Conservation (phyloP, 495 filamentous ascomycete species). For the Cryomyces minteri region DNA sequence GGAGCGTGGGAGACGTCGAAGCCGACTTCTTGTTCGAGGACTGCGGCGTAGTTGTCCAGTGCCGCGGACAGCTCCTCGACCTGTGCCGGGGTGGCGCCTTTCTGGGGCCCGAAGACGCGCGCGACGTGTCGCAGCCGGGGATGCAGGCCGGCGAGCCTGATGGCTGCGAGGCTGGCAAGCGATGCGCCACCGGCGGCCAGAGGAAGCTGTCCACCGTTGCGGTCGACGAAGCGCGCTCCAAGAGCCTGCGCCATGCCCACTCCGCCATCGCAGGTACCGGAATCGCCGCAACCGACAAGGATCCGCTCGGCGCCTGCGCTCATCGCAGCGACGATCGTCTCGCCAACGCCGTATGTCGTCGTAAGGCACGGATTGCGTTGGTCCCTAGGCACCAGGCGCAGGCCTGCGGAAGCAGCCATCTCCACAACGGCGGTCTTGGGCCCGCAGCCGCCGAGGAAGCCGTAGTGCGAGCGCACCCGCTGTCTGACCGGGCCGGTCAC, state of each 20-base stretch:
- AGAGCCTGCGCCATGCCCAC: constrained; percentile 4
- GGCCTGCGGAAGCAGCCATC: constrained; percentile 6
- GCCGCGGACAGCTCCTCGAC: constrained; percentile 2
- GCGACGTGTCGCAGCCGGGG: constrained; percentile 3
- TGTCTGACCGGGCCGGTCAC: constrained; percentile 4
- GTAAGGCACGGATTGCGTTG: constrained; percentile 1
- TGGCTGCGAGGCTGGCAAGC: background rate
- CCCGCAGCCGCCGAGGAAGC: constrained; percentile 1
- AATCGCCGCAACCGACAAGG: constrained; percentile 6
- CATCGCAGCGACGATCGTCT: constrained; percentile 2
- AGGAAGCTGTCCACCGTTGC: background rate
- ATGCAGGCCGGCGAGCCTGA: background rate
- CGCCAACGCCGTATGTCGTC: constrained; percentile 7
- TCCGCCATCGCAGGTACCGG: constrained; percentile 5
- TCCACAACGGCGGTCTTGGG: constrained; percentile 2
- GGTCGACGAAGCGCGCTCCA: constrained; percentile 1
- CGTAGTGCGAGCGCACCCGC: constrained; percentile 2
- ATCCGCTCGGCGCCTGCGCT: constrained; percentile 1
- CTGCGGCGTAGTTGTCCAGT: constrained; percentile 1
- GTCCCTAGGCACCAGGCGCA: constrained; percentile 1
- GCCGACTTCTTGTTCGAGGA: background rate
- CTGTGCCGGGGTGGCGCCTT: constrained; percentile 3
- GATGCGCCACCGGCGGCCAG: background rate
- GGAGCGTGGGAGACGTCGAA: background rate
- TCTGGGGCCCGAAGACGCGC: constrained; percentile 4